Percentiles rank a stretch among this genome's conserved stretches.
Conservation (phyloP, 116 monocot genomes). For the Papilionanthe hybrid region DNA sequence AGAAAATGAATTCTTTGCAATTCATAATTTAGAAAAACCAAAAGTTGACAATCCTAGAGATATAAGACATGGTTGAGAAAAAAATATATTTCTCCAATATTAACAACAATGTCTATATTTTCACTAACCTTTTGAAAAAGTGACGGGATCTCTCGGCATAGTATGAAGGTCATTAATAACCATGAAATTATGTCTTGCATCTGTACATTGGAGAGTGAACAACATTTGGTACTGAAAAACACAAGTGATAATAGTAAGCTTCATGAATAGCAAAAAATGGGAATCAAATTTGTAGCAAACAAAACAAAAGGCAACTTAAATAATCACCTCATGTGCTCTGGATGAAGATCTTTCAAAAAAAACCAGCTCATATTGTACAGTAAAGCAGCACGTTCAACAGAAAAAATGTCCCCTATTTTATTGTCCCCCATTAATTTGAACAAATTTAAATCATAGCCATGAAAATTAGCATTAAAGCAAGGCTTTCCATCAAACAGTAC, state of each 20-base stretch:
- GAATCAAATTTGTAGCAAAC: conserved; percentile 8
- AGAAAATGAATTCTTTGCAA: not conserved
- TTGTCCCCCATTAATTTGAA: conserved; percentile 42
- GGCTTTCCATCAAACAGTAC: conserved; percentile 34
- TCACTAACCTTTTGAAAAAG: conserved; percentile 48
- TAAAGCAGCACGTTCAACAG: conserved; percentile 53
- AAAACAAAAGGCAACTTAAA: not conserved
- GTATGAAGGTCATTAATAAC: conserved; percentile 45
- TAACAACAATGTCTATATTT: not conserved
- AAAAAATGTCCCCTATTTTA: conserved; percentile 31
- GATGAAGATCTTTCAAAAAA: conserved; percentile 45
- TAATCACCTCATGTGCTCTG: conserved; percentile 52
- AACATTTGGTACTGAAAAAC: conserved; percentile 38
- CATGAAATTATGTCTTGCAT: conserved; percentile 33
- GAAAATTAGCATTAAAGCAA: conserved; percentile 12
- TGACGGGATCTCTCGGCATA: conserved; percentile 33
- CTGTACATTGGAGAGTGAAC: conserved; percentile 33
- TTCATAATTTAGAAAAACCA: not conserved
- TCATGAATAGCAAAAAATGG: not conserved
- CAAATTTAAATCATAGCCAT: conserved; percentile 20
- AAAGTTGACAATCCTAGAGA: not conserved
- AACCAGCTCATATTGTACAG: conserved; percentile 59
- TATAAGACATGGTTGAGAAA: not conserved
- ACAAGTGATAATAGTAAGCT: not conserved
- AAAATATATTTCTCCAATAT: not conserved